Evolutionary conservation across 1,284 basidiomycete genomes (phyloP), one percentile per base, ranked within the genome.

Genomic region (Rhodotorula sp.): DNA sequence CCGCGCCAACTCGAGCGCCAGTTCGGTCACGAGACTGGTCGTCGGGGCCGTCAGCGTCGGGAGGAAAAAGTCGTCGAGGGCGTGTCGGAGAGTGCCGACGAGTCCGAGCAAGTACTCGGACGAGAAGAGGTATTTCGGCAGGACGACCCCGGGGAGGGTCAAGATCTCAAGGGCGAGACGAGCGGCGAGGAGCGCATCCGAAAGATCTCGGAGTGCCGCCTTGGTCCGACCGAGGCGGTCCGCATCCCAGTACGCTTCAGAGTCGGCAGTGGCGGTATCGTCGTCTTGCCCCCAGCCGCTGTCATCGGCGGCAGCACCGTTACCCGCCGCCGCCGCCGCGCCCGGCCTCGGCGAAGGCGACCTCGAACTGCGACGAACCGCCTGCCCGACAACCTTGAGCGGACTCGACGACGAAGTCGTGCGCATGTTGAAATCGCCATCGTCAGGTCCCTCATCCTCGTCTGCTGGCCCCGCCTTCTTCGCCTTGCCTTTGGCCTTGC

Each of bases 31-130:
- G 15, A 80, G 80, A 7, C 80, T 79, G 0, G 84, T 65, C 0
- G 81, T 71, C 0, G 76, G 64, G 0, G 73, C 54, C 8, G 65
- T 67, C 67, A 76, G 69, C 21, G 75, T 57, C 1, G 73, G 73
- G 46, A 69, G 23, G 54, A 76, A 26, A 77, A 76, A 65, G 64
- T 74, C 21, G 78, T 76, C 64, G 49, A 92, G 84, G 26, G 84
- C 84, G 39, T 23, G 43, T 67, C 76, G 68, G 18, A 78, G 68
- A 15, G 67, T 49, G 15, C 64, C 10, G 61, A 93, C 86, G 51
- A 87, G 85, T 7, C 90, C 88, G 39, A 92, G 81, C 18, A 88
- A 85, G 4, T 88, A 86, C 16, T 74, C 69, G 66, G 67, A 54
- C 15, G 76, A 77, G 62, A 73, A 75, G 51, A 75, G 72, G 14